Evolutionary conservation across 305 asterid species (phyloP), one percentile per base, ranked within the genome.

Genomic region (Fraxinus sp.): DNA sequence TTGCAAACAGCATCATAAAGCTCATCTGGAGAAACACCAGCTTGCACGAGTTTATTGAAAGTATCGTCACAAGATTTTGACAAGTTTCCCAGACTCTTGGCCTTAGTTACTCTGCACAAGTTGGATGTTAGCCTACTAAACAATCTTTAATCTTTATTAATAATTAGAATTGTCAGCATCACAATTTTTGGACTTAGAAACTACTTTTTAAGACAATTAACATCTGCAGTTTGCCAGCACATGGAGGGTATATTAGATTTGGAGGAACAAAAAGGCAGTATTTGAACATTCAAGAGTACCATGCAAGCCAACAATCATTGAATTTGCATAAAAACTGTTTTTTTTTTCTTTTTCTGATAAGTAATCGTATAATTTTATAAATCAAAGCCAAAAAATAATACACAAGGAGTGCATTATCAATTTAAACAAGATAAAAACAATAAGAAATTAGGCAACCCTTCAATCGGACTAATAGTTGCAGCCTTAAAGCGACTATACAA

Each of bases 51-150:
- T 90, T 90, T 93, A 87, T 74, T 91, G 88, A 96, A 88, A 46
- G 96, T 93, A 86, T 96, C 98, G 83, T 96, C 94, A 83, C 98
- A 94, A 78, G 99, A 93, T 91, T 92, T 96, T 83, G 99, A 93
- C 80, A 91, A 83, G 43, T 86, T 82, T 80, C 88, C 85, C 28
- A 89, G 81, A 70, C 88, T 89, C 77, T 93, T 91, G 55, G 92
- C 92, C 89, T 91, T 90, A 13, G 97, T 92, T 49, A 93, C 96
- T 85, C 99, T 94, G 94, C 93, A 89, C 30, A 33, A 81, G 81
- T 71, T 33, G 73, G 36, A 84, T 70, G 28, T 88, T 78, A 82
- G 80, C 68, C 80, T 33, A 35, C 5, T 59, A n/a, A 9, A 32
- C 55, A 5, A 52, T 18, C 36, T 81, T 14, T 28, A 32, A 26